phyloP scores from a whole-genome alignment of 1,139 yeast genomes.

The Pichia sp. region DNA sequence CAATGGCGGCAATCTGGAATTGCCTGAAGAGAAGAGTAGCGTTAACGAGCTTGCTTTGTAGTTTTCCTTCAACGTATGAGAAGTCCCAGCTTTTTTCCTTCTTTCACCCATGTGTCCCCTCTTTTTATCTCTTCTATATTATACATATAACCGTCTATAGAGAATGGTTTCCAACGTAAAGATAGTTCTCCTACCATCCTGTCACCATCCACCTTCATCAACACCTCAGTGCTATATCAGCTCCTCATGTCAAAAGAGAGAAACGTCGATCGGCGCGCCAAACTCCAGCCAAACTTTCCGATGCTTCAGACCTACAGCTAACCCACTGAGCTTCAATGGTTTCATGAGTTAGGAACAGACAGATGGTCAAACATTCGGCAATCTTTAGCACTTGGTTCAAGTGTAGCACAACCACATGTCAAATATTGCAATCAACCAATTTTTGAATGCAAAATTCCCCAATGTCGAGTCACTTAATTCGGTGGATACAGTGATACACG shows the following conservation, averaged over 20 bases:
- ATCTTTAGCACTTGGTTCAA: neutral
- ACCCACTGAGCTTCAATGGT: neutral
- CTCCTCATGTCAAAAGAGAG: neutral
- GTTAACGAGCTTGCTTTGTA: neutral
- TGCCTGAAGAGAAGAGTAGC: neutral
- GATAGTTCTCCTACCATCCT: too few species aligned
- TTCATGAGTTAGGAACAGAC: neutral
- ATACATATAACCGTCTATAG: too few species aligned
- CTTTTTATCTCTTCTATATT: too few species aligned
- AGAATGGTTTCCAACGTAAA: too few species aligned
- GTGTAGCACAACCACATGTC: neutral
- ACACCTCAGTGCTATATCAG: too few species aligned
- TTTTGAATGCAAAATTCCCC: constrained; percentile 14
- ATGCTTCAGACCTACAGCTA: too few species aligned
- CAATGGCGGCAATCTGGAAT: neutral
- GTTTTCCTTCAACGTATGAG: too few species aligned
- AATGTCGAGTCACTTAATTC: constrained; percentile 9
- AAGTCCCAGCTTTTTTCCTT: neutral
- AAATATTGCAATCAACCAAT: constrained; percentile 1
- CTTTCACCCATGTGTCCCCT: too few species aligned
- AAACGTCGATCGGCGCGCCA: neutral
- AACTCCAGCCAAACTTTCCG: too few species aligned
- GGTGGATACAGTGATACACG: constrained; percentile 12
- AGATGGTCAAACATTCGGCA: too few species aligned
- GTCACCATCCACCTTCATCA: too few species aligned